phyloP scores from a whole-genome alignment of 768 basidiomycete species.

The Fistulinella prunicolor region DNA sequence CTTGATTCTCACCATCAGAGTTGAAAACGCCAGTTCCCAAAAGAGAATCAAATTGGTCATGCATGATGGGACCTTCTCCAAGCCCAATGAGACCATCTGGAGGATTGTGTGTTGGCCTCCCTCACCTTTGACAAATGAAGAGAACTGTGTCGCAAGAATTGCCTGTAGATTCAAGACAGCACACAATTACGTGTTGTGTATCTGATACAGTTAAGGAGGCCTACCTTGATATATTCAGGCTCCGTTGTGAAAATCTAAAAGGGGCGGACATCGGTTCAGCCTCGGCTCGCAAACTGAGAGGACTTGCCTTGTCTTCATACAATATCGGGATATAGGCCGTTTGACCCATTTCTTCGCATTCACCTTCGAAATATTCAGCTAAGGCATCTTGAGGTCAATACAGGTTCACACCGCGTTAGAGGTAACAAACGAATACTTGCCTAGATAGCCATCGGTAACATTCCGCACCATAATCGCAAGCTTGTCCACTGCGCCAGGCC shows the following conservation, averaged over 20 bases:
- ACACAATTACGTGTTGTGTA: not conserved
- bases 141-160: constrained; percentile 37
- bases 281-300: not conserved
- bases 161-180: constrained; percentile 25
- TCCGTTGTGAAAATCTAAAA: constrained; percentile 37
- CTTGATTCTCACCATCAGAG: constrained; percentile 32
- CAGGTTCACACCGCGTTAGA: too few relatives aligned
- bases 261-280: too few relatives aligned
- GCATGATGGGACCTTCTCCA: constrained; percentile 23
- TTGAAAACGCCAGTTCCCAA: constrained; percentile 41
- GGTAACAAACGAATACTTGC: constrained; percentile 28
- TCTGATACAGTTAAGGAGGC: not conserved
- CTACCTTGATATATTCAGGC: constrained; percentile 41
- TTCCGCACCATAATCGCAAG: constrained; percentile 37
- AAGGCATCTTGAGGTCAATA: not conserved
- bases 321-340: constrained; percentile 22
- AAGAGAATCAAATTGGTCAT: constrained; percentile 25
- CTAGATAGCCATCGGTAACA: constrained; percentile 46
- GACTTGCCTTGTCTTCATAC: constrained; percentile 27
- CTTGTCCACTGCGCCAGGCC: constrained; percentile 46
- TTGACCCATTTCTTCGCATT: constrained; percentile 20
- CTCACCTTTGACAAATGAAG: constrained; percentile 39
- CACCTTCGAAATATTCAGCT: constrained; percentile 14
- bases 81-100: not conserved
- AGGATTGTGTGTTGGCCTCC: not conserved